phyloP scores from a whole-genome alignment of 1,139 yeast species.

The Magnusiomyces tetraspermus region DNA sequence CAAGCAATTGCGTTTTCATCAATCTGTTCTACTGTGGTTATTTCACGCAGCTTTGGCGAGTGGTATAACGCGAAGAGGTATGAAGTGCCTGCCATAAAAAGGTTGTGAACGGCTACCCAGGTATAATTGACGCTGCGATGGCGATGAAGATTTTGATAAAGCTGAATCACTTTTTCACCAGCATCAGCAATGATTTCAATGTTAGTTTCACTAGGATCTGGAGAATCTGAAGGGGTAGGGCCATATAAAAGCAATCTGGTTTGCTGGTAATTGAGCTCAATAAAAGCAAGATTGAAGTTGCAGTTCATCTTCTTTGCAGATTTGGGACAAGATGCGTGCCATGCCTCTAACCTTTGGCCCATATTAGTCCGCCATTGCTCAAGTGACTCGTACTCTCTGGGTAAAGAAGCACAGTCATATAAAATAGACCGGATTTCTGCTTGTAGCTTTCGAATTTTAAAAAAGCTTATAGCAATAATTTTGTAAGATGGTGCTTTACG shows the following conservation, averaged over 20 bases:
- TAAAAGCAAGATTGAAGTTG: constrained; percentile 59
- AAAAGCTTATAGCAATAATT: constrained; percentile 53
- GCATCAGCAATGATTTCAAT: constrained; percentile 51
- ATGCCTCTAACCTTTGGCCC: constrained; percentile 43
- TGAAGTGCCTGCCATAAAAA: constrained; percentile 84
- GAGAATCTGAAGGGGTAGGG: constrained; percentile 57
- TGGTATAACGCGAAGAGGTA: constrained; percentile 68
- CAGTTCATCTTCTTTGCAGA: constrained; percentile 58
- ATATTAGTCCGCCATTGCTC: constrained; percentile 53
- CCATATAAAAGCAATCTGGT: constrained; percentile 65
- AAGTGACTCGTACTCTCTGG: constrained; percentile 49
- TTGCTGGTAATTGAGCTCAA: constrained; percentile 68
- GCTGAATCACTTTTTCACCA: constrained; percentile 54
- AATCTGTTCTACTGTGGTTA: constrained; percentile 43
- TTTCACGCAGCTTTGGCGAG: constrained; percentile 44
- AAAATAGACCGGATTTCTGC: constrained; percentile 65
- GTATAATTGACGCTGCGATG: constrained; percentile 66
- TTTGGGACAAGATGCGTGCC: constrained; percentile 54
- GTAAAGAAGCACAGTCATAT: constrained; percentile 62
- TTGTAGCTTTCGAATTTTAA: constrained; percentile 62
- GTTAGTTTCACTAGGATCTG: constrained; percentile 42
- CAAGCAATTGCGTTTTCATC: constrained; percentile 50
- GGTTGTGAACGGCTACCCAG: constrained; percentile 87
- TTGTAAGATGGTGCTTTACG: constrained; percentile 46
- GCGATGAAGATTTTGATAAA: constrained; percentile 49